These are phyloP conservation scores for Coemansia sp. DNA, from an alignment of 192 early-diverging fungal genomes.

Conservation along the genomic window DNA sequence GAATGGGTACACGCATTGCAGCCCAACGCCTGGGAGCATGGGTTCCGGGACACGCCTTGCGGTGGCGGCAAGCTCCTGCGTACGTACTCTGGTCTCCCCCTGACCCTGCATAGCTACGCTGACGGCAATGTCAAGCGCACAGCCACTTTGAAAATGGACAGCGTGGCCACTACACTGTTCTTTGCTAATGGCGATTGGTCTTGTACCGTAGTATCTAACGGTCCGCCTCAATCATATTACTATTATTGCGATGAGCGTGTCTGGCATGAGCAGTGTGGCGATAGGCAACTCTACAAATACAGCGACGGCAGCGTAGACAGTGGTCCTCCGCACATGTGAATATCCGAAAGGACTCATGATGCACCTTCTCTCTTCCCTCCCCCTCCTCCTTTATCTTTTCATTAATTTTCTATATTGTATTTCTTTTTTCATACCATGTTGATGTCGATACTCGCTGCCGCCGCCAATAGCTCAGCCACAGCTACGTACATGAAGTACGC, in stretches of 20 bases:
- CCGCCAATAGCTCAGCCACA: slow-evolving; percentile 25
- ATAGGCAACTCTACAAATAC: slow-evolving; percentile 12
- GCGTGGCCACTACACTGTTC: slow-evolving; percentile 32
- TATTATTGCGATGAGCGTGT: slow-evolving; percentile 38
- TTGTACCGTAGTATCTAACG: slow-evolving; percentile 8
- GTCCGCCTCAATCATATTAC: slow-evolving; percentile 18
- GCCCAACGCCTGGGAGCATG: slow-evolving; percentile 26
- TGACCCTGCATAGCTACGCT: slow-evolving; percentile 35
- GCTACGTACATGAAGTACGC: slow-evolving; percentile 57
- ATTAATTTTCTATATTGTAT: slow-evolving; percentile 1
- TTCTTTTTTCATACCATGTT: background rate
- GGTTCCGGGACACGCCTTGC: slow-evolving; percentile 24
- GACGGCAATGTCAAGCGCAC: slow-evolving; percentile 51
- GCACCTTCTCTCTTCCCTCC: background rate
- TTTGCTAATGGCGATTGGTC: slow-evolving; percentile 51
- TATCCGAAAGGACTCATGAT: background rate
- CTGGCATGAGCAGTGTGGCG: slow-evolving; percentile 35
- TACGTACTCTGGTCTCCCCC: slow-evolving; percentile 16
- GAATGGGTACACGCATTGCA: slow-evolving; percentile 37
- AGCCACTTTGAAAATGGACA: background rate
- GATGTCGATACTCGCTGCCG: slow-evolving; percentile 1
- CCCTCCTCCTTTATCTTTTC: background rate
- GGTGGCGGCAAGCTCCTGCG: slow-evolving; percentile 36
- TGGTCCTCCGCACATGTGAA: background rate
- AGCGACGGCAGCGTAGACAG: slow-evolving; percentile 21